These are phyloP conservation scores for Mycotypha africana DNA, from an alignment of 371 early-diverging fungal species.

Conservation along the genomic window DNA sequence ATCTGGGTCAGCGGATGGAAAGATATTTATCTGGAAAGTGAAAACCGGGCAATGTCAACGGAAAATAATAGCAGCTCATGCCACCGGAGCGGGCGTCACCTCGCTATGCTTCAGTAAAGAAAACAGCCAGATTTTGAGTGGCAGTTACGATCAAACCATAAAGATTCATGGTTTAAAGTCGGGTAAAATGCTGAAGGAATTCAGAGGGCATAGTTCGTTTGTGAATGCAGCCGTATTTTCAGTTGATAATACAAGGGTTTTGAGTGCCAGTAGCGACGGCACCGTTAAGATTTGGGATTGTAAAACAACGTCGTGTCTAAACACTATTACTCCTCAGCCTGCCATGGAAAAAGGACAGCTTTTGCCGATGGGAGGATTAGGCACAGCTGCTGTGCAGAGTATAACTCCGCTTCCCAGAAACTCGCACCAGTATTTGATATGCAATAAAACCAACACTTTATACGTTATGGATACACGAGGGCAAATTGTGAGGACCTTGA, in stretches of 20 bases:
- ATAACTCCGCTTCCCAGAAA: constrained; percentile 41
- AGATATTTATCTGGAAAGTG: constrained; percentile 83
- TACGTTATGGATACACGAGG: constrained; percentile 59
- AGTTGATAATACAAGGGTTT: constrained; percentile 56
- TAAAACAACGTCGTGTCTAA: constrained; percentile 28
- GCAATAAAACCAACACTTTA: constrained; percentile 64
- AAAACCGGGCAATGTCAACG: constrained; percentile 71
- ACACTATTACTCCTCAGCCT: constrained; percentile 20
- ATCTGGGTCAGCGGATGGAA: constrained; percentile 83
- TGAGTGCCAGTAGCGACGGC: constrained; percentile 86
- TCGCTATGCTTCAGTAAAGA: constrained; percentile 72
- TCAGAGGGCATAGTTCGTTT: constrained; percentile 84
- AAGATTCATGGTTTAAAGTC: constrained; percentile 86
- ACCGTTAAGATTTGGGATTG: constrained; percentile 80
- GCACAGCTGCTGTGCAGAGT: constrained; percentile 21
- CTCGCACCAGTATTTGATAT: constrained; percentile 63
- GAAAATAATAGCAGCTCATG: constrained; percentile 77
- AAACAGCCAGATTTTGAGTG: constrained; percentile 68
- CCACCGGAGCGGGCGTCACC: constrained; percentile 80
- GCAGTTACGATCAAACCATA: constrained; percentile 75
- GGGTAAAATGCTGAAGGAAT: constrained; percentile 83
- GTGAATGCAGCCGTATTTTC: constrained; percentile 77
- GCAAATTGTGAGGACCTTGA: constrained; percentile 37
- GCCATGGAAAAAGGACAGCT: constrained; percentile 16
- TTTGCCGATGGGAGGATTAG: constrained; percentile 22